Evolutionary conservation across 306 rosid genomes (phyloP).

Genomic region (Glycine soja): DNA sequence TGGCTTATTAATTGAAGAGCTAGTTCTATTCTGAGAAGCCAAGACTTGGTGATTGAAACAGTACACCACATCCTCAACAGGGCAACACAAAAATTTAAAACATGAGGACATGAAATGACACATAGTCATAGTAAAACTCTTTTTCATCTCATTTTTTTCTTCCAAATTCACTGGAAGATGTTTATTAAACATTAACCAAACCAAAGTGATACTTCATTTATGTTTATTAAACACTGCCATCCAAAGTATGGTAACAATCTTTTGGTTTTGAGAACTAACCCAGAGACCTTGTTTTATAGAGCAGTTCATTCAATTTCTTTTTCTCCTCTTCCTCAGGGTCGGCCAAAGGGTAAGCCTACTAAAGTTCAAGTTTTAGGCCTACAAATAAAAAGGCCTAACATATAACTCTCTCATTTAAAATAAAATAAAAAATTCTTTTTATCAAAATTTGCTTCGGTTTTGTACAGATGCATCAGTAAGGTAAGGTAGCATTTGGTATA

Average conservation of each 20-base stretch:
- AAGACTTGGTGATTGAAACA: not conserved
- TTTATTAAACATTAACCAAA: not conserved
- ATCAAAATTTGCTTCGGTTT: too few species aligned
- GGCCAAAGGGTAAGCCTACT: too few species aligned
- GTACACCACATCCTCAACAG: not conserved
- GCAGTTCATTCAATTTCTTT: not conserved
- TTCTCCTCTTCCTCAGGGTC: too few species aligned
- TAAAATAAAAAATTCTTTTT: too few species aligned
- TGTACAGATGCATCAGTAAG: too few species aligned
- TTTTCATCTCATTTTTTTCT: not conserved
- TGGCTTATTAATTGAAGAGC: not conserved
- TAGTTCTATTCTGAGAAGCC: constrained; percentile 22
- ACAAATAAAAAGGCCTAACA: too few species aligned
- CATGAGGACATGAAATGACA: not conserved
- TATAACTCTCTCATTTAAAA: too few species aligned
- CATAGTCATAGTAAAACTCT: not conserved
- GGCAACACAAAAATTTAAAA: not conserved
- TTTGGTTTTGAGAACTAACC: not conserved
- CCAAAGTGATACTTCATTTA: constrained; percentile 9
- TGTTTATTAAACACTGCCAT: not conserved
- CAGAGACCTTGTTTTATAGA: not conserved
- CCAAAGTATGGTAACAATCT: not conserved
- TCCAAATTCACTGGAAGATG: not conserved
- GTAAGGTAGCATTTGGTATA: too few species aligned
- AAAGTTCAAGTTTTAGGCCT: too few species aligned